These are phyloP conservation scores for Cladosporium cucumerinum DNA, from an alignment of 2,329 filamentous ascomycete genomes.

Conservation along the genomic window DNA sequence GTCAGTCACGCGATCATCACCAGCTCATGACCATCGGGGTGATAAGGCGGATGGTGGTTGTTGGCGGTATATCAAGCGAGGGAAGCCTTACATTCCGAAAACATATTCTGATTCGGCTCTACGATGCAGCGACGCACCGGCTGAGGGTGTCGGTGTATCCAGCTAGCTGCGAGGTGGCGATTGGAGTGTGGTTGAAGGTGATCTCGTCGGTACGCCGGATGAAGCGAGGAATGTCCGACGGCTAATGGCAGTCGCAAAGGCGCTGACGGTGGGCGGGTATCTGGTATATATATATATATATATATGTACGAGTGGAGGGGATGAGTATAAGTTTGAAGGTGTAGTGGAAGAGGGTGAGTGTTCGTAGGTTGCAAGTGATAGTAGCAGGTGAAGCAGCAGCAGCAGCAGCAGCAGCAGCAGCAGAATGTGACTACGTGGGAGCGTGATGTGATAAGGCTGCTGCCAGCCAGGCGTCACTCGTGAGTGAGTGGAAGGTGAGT, in stretches of 20 bases:
- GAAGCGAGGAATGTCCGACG: slow-evolving; percentile 16
- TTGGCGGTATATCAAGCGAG: slow-evolving; percentile 21
- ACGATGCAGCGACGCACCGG: background rate
- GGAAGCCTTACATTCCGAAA: slow-evolving; percentile 76
- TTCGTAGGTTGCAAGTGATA: background rate
- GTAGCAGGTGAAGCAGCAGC: background rate
- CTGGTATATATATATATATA: background rate
- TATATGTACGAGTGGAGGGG: background rate
- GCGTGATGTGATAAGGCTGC: slow-evolving; percentile 9
- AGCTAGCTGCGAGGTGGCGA: background rate
- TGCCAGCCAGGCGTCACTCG: background rate
- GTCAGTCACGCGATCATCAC: slow-evolving; percentile 44
- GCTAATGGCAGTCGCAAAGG: background rate
- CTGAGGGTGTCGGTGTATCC: background rate
- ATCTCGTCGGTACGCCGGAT: slow-evolving; percentile 13
- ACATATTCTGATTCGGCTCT: slow-evolving; percentile 52
- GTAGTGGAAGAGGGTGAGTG: background rate
- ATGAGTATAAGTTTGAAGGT: background rate
- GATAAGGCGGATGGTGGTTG: background rate
- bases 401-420: too few relatives aligned
- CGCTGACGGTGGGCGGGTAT: background rate
- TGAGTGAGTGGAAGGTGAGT: background rate
- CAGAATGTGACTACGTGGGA: background rate
- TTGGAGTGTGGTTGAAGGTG: background rate
- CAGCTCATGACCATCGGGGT: slow-evolving; percentile 30